These are phyloP conservation scores for Ophiostoma fasciatum DNA, from an alignment of 2,329 filamentous ascomycete genomes.

Conservation along the genomic window DNA sequence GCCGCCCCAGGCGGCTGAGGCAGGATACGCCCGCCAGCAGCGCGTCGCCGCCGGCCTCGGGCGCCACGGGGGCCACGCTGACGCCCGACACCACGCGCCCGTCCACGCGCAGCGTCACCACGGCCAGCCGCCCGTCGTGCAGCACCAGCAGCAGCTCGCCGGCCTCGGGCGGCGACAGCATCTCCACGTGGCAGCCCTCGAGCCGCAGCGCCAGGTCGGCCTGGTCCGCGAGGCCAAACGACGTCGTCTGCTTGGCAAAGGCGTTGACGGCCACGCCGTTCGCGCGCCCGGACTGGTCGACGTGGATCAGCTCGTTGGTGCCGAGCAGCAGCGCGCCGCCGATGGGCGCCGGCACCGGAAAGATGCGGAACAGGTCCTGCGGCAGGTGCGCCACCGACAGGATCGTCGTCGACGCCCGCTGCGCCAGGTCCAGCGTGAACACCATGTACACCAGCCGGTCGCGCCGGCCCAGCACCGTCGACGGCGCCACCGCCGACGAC, in stretches of 20 bases:
- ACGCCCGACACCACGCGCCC: constrained; percentile 84
- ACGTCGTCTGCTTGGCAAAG: constrained; percentile 68
- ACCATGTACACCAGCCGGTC: constrained; percentile 86
- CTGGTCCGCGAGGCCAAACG: constrained; percentile 77
- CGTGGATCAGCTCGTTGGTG: constrained; percentile 80
- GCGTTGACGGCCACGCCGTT: constrained; percentile 88
- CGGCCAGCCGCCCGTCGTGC: constrained; percentile 56
- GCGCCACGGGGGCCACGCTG: constrained; percentile 49
- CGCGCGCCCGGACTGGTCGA: constrained; percentile 88
- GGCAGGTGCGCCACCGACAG: constrained; percentile 75
- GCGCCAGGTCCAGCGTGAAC: constrained; percentile 86
- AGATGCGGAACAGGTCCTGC: constrained; percentile 69
- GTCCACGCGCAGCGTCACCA: constrained; percentile 73
- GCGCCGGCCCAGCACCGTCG: constrained; percentile 65
- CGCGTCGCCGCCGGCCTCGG: constrained; percentile 46
- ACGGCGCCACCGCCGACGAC: constrained; percentile 59
- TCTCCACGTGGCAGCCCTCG: constrained; percentile 66
- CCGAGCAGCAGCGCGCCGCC: constrained; percentile 81
- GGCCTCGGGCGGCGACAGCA: constrained; percentile 57
- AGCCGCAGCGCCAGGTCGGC: constrained; percentile 64
- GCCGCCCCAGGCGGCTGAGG: constrained; percentile 50
- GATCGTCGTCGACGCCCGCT: constrained; percentile 83
- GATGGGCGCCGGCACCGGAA: constrained; percentile 72
- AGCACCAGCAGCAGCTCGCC: constrained; percentile 78
- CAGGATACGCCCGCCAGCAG: constrained; percentile 53